Base-by-base conservation (phyloP, 192 early-diverging fungal species). In the Helicostylum pulchrum region DNA sequence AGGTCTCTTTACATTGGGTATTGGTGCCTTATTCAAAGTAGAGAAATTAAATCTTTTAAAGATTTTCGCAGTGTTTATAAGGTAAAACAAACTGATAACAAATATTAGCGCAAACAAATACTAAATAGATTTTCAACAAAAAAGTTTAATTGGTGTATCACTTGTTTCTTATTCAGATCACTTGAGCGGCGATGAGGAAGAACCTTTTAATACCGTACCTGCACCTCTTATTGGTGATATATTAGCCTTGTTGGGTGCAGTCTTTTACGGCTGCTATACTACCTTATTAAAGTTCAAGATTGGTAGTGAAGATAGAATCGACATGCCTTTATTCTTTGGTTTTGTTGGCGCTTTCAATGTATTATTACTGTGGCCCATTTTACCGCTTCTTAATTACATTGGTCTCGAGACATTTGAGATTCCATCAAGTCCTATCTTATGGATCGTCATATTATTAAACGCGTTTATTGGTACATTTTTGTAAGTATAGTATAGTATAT, bases 251-350 rank as follows among this genome's bases (percentile, higher is more conserved):
- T 65, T 84, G 30, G 86, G 89, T 30, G 90, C 90, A 7, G 65
- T 90, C 15, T 83, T 93, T 43, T 93, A 93, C 73, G 90, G 88
- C 7, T 85, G 86, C 53, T 92, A 93, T 72, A 87, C 85, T 0
- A 86, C 87, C 14, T 72, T 93, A 43, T 75, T 93, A 21, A 92
- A 93, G 48, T 71, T 82, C 19, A 78, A 74, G 31, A 85, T 92
- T 55, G 81, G 83, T 59, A 78, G 89, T 65, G 88, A 90, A 67
- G 79, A 73, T 49, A 75, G 86, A 30, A 72, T 93, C 30, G 75
- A 90, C 61, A 85, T 87, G 80, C 79, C 87, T 32, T 64, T 89
- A 47, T 93, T 93, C 59, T 88, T 93, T 74, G 90, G 90, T 17
- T 85, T 86, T 17, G 87, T 93, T 11, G 90, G 92, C 1, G 58